These are phyloP conservation scores for Farysia itapuensis DNA, from an alignment of 1,284 basidiomycete species.

Conservation along the genomic window DNA sequence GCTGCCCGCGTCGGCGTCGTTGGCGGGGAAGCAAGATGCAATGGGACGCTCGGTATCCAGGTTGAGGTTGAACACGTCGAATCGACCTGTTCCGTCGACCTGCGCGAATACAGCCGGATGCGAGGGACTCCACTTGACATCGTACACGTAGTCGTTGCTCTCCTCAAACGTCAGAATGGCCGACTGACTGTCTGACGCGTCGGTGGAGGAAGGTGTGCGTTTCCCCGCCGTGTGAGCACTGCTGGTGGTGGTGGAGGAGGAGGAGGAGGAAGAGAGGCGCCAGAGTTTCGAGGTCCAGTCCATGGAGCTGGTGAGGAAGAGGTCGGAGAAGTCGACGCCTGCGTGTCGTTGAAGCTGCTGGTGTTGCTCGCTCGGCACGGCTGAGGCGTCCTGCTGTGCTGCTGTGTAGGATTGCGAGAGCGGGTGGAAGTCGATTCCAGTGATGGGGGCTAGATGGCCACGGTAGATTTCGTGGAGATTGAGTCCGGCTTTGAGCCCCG, in stretches of 20 bases:
- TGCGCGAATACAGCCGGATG: conserved; percentile 92
- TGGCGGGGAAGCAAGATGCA: conserved; percentile 1
- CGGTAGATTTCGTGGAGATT: conserved; percentile 82
- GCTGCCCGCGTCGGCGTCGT: not conserved
- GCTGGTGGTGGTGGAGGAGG: conserved; percentile 1
- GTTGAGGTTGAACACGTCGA: conserved; percentile 96
- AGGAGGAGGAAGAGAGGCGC: conserved; percentile 11
- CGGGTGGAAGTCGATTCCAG: conserved; percentile 92
- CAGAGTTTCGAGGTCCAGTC: conserved; percentile 55
- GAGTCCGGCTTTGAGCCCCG: conserved; percentile 90
- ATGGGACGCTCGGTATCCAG: conserved; percentile 73
- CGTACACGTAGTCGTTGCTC: conserved; percentile 97
- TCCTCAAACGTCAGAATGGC: conserved; percentile 72
- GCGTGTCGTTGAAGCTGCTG: too few relatives aligned
- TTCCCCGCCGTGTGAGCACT: not conserved
- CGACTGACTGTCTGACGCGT: not conserved
- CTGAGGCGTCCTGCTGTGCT: too few relatives aligned
- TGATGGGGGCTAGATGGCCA: conserved; percentile 88
- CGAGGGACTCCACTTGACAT: conserved; percentile 92
- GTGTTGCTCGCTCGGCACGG: too few relatives aligned
- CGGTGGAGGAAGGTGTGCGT: not conserved
- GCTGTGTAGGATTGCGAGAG: too few relatives aligned
- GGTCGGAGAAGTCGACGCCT: conserved; percentile 83
- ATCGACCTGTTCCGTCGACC: conserved; percentile 89
- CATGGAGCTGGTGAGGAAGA: conserved; percentile 71